Conservation (phyloP, 2,329 filamentous ascomycete species). For the Scortechinia acanthostroma region DNA sequence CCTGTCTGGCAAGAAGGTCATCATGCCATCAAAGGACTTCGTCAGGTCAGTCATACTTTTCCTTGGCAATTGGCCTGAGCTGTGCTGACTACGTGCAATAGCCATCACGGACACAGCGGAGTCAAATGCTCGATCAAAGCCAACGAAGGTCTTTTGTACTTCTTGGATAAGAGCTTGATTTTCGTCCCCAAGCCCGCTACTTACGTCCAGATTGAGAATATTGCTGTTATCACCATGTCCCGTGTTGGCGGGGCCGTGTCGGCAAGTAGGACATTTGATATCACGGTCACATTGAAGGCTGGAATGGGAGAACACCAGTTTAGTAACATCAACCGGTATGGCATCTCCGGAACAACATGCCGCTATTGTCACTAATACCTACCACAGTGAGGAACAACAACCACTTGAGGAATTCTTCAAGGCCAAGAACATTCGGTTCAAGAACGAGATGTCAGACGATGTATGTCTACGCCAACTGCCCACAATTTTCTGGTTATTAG, state of each 20-base stretch:
- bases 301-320: slow-evolving; percentile 88
- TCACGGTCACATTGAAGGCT: slow-evolving; percentile 83
- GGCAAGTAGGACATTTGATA: slow-evolving; percentile 91
- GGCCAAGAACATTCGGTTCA: slow-evolving; percentile 85
- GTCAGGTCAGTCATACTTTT: too few relatives aligned
- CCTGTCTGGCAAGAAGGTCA: slow-evolving; percentile 88
- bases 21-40: slow-evolving; percentile 89
- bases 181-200: slow-evolving; percentile 98
- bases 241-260: slow-evolving; percentile 91
- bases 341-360: not conserved
- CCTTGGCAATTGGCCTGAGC: slow-evolving; percentile 12
- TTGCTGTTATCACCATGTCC: slow-evolving; percentile 86
- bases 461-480: not conserved
- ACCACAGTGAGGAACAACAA: slow-evolving; percentile 71
- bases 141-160: slow-evolving; percentile 94
- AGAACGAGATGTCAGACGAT: slow-evolving; percentile 98
- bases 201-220: slow-evolving; percentile 92
- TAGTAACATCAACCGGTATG: slow-evolving; percentile 85
- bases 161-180: slow-evolving; percentile 95
- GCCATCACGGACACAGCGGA: slow-evolving; percentile 85
- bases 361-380: not conserved
- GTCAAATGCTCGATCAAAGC: slow-evolving; percentile 99
- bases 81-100: too few relatives aligned
- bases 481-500: too few relatives aligned
- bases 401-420: slow-evolving; percentile 97